Conservation (phyloP, 805 yeast species). For the Candida ponderosae region DNA sequence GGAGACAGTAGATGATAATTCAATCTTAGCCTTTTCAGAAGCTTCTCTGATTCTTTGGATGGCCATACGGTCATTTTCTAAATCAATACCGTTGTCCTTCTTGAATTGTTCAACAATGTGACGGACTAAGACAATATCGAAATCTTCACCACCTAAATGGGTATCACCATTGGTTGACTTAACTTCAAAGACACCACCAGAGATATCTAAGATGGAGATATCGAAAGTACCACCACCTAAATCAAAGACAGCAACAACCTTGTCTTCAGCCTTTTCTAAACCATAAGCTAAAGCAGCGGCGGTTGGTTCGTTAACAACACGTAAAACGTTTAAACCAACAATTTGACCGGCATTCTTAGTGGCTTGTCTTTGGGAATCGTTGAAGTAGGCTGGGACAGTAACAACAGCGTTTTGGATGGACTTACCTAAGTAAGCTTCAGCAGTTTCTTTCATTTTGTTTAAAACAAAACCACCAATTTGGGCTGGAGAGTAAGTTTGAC, state of each 20-base stretch:
- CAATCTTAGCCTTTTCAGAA: slow-evolving; percentile 73
- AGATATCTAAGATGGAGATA: slow-evolving; percentile 70
- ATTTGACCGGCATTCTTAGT: slow-evolving; percentile 73
- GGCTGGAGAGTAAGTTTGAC: slow-evolving; percentile 53
- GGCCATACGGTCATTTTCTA: slow-evolving; percentile 30
- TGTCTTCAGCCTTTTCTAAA: slow-evolving; percentile 41
- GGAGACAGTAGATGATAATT: slow-evolving; percentile 55
- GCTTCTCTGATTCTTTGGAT: slow-evolving; percentile 76
- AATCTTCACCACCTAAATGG: slow-evolving; percentile 82
- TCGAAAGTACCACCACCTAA: slow-evolving; percentile 86
- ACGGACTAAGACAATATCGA: slow-evolving; percentile 56
- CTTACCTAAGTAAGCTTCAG: slow-evolving; percentile 48
- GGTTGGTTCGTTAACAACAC: slow-evolving; percentile 80
- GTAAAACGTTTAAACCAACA: slow-evolving; percentile 67
- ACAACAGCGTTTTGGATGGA: slow-evolving; percentile 65
- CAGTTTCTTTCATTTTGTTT: slow-evolving; percentile 57
- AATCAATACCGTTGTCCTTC: slow-evolving; percentile 30
- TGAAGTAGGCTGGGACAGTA: slow-evolving; percentile 81
- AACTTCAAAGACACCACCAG: slow-evolving; percentile 76
- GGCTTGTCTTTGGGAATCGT: slow-evolving; percentile 76
- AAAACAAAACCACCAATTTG: slow-evolving; percentile 65
- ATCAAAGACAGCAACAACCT: slow-evolving; percentile 48
- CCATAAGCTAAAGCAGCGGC: slow-evolving; percentile 86
- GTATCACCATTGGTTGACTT: slow-evolving; percentile 81
- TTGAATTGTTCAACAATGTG: slow-evolving; percentile 53